Evolutionary conservation across 2,329 filamentous ascomycete species (phyloP), one percentile per base, ranked within the genome.

Genomic region (Curvularia verruculosa): DNA sequence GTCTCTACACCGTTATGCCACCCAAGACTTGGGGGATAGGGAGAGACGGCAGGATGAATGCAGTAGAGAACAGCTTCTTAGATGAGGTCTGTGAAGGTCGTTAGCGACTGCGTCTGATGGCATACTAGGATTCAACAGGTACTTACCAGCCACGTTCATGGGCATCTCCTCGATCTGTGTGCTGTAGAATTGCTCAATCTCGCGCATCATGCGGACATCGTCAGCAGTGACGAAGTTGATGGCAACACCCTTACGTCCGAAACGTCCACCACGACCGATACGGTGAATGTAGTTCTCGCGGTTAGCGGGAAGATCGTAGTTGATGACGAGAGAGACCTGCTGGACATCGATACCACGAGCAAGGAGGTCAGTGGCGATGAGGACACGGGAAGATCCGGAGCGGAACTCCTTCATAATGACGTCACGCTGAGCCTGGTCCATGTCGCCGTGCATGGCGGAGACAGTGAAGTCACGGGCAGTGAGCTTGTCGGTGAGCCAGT

Each of bases 381-480:
- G 86, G 70, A 99, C 95, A 89, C 95, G 93, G 67, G 93, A 97
- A 79, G 93, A 97, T 69, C 95, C 95, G 70, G 93, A 96, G 76
- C 95, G 92, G 90, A 99, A 99, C 85, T 99, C 95, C 88, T 99
- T 96, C 95, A 99, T 99, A 82, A 99, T 99, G 77, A 96, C 86
- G 81, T 98, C 95, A 87, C 95, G 93, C 86, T 98, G 92, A 75
- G 83, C 84, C 85, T 97, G 93, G 81, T 96, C 92, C 95, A 99
- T 99, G 78, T 99, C 95, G 79, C 95, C 95, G 86, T 99, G 95
- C 95, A 99, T 98, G 82, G 94, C 93, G 37, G 94, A 97, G 79
- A 99, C 95, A 64, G 95, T 98, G 86, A 99, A 99, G 83, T 99
- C 94, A 84, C 92, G 92, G 74, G 91, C 90, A 74, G 92, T 96